Evolutionary conservation across 345 rosid genomes (phyloP).

Genomic region (Theobroma cacao): DNA sequence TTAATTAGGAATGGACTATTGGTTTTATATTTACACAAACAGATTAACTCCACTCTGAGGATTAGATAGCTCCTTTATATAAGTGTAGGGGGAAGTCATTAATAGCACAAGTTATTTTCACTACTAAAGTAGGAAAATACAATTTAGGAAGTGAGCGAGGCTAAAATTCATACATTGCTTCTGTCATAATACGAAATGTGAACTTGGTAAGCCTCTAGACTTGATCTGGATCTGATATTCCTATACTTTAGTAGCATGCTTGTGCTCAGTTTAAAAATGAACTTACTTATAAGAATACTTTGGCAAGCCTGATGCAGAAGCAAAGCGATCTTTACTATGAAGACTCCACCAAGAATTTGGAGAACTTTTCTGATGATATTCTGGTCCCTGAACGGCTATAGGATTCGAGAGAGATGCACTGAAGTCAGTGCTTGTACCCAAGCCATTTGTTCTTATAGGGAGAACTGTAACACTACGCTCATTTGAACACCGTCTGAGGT

Average conservation of each 20-base stretch:
- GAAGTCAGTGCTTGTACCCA: conserved; percentile 62
- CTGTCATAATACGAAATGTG: neutral
- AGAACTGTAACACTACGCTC: conserved; percentile 57
- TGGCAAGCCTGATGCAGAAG: conserved; percentile 76
- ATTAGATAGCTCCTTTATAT: neutral
- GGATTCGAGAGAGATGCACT: conserved; percentile 57
- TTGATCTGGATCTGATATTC: neutral
- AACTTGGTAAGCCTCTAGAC: conserved; percentile 1
- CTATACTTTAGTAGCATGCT: neutral
- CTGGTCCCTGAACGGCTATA: conserved; percentile 24
- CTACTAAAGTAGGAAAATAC: neutral
- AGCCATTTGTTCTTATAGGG: conserved; percentile 73
- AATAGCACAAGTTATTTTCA: neutral
- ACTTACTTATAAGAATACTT: conserved; percentile 84
- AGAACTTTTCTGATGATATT: conserved; percentile 39
- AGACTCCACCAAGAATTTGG: conserved; percentile 54
- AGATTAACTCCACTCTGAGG: neutral
- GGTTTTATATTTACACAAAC: neutral
- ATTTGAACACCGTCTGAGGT: conserved; percentile 42
- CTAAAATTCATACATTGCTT: neutral
- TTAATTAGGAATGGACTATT: neutral
- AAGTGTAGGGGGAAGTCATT: neutral
- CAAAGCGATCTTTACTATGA: conserved; percentile 59
- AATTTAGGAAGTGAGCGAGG: neutral
- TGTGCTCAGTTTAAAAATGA: neutral